These are phyloP conservation scores for Penicillium hordei DNA, from an alignment of 2,329 filamentous ascomycete genomes.

Conservation along the genomic window DNA sequence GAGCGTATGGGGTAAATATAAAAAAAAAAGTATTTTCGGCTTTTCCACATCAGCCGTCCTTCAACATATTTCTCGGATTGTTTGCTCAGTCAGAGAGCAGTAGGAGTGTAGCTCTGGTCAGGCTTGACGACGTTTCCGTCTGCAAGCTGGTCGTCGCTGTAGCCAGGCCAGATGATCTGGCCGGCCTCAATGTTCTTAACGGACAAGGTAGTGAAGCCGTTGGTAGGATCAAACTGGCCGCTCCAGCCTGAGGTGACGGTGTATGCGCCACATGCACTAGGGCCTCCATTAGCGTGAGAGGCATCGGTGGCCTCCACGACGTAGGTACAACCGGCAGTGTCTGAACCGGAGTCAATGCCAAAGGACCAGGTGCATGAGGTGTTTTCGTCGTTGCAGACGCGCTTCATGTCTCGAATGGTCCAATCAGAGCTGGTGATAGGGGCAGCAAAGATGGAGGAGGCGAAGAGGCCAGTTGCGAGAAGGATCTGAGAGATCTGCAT, in stretches of 20 bases:
- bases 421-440: neutral
- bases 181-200: slow-evolving; percentile 34
- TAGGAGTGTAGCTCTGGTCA: neutral
- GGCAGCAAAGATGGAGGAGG: slow-evolving; percentile 16
- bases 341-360: neutral
- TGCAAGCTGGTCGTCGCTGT: neutral
- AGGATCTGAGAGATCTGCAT: neutral
- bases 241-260: slow-evolving; percentile 55
- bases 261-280: slow-evolving; percentile 47
- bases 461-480: neutral
- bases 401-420: neutral
- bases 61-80: neutral
- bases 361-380: slow-evolving; percentile 1
- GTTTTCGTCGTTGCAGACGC: neutral
- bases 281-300: neutral
- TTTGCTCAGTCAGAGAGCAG: neutral
- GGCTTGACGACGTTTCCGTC: neutral
- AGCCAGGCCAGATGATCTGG: neutral
- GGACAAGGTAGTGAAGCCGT: slow-evolving; percentile 55
- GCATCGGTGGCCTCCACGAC: neutral
- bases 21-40: too few relatives aligned
- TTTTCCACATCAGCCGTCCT: neutral
- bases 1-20: neutral
- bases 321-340: neutral
- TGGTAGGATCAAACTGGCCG: slow-evolving; percentile 52